phyloP scores from a whole-genome alignment of 2,329 filamentous ascomycete species.

The Sporothrix sp. region DNA sequence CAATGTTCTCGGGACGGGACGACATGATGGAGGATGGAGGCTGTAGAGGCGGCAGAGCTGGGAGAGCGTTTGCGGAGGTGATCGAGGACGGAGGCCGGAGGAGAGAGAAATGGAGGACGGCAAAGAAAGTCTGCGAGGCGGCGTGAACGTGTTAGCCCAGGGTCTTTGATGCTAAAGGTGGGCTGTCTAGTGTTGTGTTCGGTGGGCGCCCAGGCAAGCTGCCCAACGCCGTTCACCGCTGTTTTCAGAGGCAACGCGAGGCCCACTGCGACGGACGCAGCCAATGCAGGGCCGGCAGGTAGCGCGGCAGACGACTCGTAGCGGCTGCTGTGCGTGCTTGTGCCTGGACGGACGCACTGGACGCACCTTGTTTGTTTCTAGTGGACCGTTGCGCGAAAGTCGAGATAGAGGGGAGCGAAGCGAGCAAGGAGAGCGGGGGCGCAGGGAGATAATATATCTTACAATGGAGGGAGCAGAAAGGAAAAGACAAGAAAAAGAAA shows the following conservation, averaged over 20 bases:
- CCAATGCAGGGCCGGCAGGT: slow-evolving; percentile 3
- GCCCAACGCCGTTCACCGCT: slow-evolving; percentile 12
- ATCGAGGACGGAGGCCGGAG: background rate
- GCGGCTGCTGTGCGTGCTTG: too few species aligned
- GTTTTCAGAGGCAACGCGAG: too few species aligned
- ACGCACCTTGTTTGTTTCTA: too few species aligned
- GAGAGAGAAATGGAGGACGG: background rate
- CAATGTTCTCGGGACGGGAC: slow-evolving; percentile 72
- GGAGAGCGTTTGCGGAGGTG: background rate
- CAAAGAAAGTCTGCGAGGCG: background rate
- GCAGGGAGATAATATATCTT: too few species aligned
- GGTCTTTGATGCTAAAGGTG: slow-evolving; percentile 2
- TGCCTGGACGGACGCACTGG: background rate
- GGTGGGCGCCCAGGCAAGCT: too few species aligned
- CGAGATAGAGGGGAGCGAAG: too few species aligned
- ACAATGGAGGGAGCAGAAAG: too few species aligned
- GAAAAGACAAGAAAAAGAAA: too few species aligned
- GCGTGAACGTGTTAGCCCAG: background rate
- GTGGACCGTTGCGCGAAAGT: too few species aligned
- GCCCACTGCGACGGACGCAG: slow-evolving; percentile 6
- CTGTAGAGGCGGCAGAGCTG: background rate
- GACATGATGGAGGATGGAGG: slow-evolving; percentile 46
- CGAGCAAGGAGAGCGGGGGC: too few species aligned
- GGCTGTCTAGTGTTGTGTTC: too few species aligned
- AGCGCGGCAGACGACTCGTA: too few species aligned